Conservation (phyloP, 2,329 filamentous ascomycete genomes). For the Lasiodiplodia sp. region DNA sequence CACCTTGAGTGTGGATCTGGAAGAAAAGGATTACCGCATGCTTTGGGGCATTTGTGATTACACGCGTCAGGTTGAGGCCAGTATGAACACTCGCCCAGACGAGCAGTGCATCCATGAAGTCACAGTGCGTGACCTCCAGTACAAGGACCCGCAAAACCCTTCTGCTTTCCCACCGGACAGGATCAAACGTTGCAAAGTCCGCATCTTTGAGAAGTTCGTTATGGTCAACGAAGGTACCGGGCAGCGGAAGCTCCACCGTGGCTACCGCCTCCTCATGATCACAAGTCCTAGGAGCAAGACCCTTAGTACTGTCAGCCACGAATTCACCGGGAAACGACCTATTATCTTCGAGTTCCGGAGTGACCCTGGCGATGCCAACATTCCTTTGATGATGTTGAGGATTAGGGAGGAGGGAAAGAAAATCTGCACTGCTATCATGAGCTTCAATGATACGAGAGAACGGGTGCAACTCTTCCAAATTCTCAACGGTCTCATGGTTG, state of each 20-base stretch:
- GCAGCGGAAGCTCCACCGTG: conserved; percentile 75
- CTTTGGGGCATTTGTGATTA: conserved; percentile 88
- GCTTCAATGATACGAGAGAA: conserved; percentile 77
- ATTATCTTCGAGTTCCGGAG: conserved; percentile 75
- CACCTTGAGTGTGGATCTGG: conserved; percentile 72
- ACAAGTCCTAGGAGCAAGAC: conserved; percentile 80
- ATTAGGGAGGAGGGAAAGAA: conserved; percentile 66
- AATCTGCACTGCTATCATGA: conserved; percentile 73
- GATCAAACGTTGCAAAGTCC: conserved; percentile 73
- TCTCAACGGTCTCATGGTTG: conserved; percentile 74
- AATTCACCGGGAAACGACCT: conserved; percentile 69
- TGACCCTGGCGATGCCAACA: conserved; percentile 67
- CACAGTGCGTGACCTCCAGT: conserved; percentile 77
- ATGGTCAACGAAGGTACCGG: conserved; percentile 77
- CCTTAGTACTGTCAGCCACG: conserved; percentile 77
- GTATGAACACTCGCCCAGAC: conserved; percentile 71
- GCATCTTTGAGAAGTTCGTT: conserved; percentile 75
- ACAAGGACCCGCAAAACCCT: conserved; percentile 76
- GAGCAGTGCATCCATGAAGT: conserved; percentile 75
- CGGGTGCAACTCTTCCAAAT: conserved; percentile 75
- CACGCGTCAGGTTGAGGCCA: conserved; percentile 76
- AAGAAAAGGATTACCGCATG: conserved; percentile 78
- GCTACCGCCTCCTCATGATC: conserved; percentile 79
- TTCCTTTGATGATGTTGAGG: conserved; percentile 73
- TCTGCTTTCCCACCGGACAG: conserved; percentile 79